Percentiles rank a stretch among this genome's conserved stretches.
phyloP scores from a whole-genome alignment of 345 rosid genomes.

The Pugionium cornutum region DNA sequence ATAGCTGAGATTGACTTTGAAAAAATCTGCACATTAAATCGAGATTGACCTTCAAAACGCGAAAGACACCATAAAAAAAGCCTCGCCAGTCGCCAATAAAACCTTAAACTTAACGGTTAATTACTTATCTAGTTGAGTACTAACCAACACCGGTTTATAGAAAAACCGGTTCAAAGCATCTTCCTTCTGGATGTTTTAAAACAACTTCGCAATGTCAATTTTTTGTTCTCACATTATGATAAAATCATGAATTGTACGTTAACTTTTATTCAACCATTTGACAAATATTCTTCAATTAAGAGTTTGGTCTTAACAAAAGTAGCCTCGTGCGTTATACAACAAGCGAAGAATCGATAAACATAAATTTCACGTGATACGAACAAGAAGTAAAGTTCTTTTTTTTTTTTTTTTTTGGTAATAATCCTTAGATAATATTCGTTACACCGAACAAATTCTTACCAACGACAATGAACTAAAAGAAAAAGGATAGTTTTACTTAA shows the following conservation, averaged over 20 bases:
- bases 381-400: too few relatives aligned
- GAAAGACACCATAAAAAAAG: constrained; percentile 21
- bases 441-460: too few relatives aligned
- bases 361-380: constrained; percentile 28
- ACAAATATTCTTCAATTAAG: constrained; percentile 17
- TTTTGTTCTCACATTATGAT: not conserved
- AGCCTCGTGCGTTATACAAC: constrained; percentile 23
- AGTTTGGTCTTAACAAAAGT: constrained; percentile 37
- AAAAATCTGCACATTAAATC: too few relatives aligned
- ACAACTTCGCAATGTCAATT: constrained; percentile 3
- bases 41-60: constrained; percentile 7
- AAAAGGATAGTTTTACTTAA: too few relatives aligned
- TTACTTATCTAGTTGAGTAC: too few relatives aligned
- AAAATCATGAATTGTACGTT: constrained; percentile 23
- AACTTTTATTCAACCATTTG: constrained; percentile 30
- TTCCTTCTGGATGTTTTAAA: not conserved
- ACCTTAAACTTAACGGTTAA: constrained; percentile 9
- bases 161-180: constrained; percentile 3
- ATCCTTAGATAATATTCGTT: too few relatives aligned
- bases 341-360: constrained; percentile 9
- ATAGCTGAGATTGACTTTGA: constrained; percentile 18
- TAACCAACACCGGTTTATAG: too few relatives aligned
- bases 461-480: constrained; percentile 9
- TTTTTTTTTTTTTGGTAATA: not conserved
- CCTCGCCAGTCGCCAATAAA: too few relatives aligned